Percentiles rank a stretch among this genome's conserved stretches.
These are phyloP conservation scores for Kluyveromyces sp. DNA, from an alignment of 1,139 yeast species.

Conservation along the genomic window DNA sequence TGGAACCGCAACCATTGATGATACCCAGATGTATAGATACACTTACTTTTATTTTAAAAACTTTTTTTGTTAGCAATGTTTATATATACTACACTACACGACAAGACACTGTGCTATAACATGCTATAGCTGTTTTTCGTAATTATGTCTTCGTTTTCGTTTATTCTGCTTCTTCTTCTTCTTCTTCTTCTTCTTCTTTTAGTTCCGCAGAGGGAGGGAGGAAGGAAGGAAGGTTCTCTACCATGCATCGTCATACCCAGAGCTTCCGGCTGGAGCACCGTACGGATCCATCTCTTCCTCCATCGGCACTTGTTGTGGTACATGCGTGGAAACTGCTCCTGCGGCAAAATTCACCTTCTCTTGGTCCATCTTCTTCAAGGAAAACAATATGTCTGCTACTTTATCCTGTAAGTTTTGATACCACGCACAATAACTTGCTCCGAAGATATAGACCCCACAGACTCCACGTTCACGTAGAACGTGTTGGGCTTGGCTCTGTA, in stretches of 20 bases:
- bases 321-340: constrained; percentile 38
- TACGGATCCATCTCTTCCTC: constrained; percentile 42
- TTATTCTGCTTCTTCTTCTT: neutral
- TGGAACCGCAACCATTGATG: constrained; percentile 48
- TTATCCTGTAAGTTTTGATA: constrained; percentile 79
- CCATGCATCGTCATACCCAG: constrained; percentile 29
- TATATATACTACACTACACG: too few relatives aligned
- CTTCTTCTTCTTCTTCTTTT: neutral
- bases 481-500: constrained; percentile 73
- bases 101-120: too few relatives aligned
- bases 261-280: constrained; percentile 32
- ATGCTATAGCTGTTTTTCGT: too few relatives aligned
- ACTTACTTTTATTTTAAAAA: too few relatives aligned
- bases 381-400: constrained; percentile 81
- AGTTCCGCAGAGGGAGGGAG: too few relatives aligned
- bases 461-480: constrained; percentile 83
- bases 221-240: constrained; percentile 6
- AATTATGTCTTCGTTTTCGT: too few relatives aligned
- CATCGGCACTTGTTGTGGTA: constrained; percentile 35
- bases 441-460: constrained; percentile 83
- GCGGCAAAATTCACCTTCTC: constrained; percentile 45
- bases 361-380: constrained; percentile 52
- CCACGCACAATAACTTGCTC: constrained; percentile 84
- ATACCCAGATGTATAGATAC: too few relatives aligned
- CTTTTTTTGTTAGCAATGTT: neutral